Conservation (phyloP, 306 rosid genomes). For the Fagus crenata region DNA sequence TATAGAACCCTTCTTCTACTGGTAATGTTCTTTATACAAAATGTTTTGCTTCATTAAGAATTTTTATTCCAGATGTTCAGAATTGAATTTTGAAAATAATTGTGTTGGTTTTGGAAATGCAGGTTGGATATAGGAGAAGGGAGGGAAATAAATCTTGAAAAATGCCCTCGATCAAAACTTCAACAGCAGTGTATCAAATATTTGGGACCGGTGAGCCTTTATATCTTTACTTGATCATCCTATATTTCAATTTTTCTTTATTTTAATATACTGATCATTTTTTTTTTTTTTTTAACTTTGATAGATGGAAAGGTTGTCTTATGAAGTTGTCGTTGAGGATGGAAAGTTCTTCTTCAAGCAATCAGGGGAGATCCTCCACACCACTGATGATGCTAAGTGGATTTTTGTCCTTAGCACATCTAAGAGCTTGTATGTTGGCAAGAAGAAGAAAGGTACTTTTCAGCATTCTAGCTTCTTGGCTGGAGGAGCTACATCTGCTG, state of each 20-base stretch:
- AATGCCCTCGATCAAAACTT: slow-evolving; percentile 74
- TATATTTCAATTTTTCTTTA: slow-evolving; percentile 3
- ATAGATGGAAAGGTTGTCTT: slow-evolving; percentile 89
- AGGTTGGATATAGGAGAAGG: slow-evolving; percentile 99
- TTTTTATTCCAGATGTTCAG: slow-evolving; percentile 7
- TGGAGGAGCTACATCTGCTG: slow-evolving; percentile 98
- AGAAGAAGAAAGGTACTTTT: slow-evolving; percentile 87
- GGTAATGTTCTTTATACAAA: slow-evolving; percentile 48
- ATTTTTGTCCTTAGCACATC: slow-evolving; percentile 97
- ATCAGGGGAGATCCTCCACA: slow-evolving; percentile 71
- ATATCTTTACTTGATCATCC: slow-evolving; percentile 18
- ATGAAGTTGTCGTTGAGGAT: slow-evolving; percentile 76
- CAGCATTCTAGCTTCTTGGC: slow-evolving; percentile 99
- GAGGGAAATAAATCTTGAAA: slow-evolving; percentile 81
- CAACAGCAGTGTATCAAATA: slow-evolving; percentile 95
- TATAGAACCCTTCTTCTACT: slow-evolving; percentile 97
- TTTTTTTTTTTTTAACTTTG: slow-evolving; percentile 27
- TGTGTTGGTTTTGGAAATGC: slow-evolving; percentile 30
- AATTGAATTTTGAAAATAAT: slow-evolving; percentile 15
- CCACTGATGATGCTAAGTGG: slow-evolving; percentile 68
- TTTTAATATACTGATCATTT: slow-evolving; percentile 11
- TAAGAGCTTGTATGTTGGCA: slow-evolving; percentile 74
- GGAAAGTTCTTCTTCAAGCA: slow-evolving; percentile 77
- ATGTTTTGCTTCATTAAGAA: slow-evolving; percentile 7
- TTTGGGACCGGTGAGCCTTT: slow-evolving; percentile 87